These are phyloP conservation scores for Limnanthes douglasii DNA, from an alignment of 345 rosid genomes.

Conservation along the genomic window DNA sequence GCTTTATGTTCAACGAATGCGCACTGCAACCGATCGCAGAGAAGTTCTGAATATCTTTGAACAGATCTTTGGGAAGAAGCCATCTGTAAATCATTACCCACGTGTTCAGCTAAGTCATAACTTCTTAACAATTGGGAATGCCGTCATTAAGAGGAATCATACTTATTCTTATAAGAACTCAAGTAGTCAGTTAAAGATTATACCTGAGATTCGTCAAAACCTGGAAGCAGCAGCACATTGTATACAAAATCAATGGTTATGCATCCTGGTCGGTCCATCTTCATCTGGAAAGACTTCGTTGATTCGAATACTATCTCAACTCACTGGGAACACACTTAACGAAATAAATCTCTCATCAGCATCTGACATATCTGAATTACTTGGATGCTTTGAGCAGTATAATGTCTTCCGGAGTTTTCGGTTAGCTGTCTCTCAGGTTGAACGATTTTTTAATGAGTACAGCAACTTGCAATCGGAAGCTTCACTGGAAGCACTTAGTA, in stretches of 20 bases:
- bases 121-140: conserved; percentile 49
- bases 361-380: conserved; percentile 86
- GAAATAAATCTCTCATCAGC: conserved; percentile 83
- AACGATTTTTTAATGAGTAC: conserved; percentile 46
- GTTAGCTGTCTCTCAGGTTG: conserved; percentile 39
- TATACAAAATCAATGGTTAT: conserved; percentile 63
- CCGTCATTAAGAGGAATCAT: conserved; percentile 46
- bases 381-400: conserved; percentile 95
- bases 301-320: conserved; percentile 65
- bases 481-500: conserved; percentile 23
- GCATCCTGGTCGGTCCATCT: conserved; percentile 78
- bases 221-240: conserved; percentile 84
- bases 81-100: conserved; percentile 63
- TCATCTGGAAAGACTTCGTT: conserved; percentile 92
- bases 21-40: conserved; percentile 65
- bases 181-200: conserved; percentile 36
- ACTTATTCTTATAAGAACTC: conserved; percentile 18
- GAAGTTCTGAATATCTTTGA: conserved; percentile 59
- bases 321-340: conserved; percentile 60
- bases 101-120: conserved; percentile 52
- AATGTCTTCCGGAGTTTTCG: conserved; percentile 64
- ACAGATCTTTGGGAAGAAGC: conserved; percentile 47
- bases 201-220: conserved; percentile 63
- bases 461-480: conserved; percentile 34
- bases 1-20: conserved; percentile 88